phyloP scores from a whole-genome alignment of 1,284 basidiomycete genomes.

The Malassezia slooffiae region DNA sequence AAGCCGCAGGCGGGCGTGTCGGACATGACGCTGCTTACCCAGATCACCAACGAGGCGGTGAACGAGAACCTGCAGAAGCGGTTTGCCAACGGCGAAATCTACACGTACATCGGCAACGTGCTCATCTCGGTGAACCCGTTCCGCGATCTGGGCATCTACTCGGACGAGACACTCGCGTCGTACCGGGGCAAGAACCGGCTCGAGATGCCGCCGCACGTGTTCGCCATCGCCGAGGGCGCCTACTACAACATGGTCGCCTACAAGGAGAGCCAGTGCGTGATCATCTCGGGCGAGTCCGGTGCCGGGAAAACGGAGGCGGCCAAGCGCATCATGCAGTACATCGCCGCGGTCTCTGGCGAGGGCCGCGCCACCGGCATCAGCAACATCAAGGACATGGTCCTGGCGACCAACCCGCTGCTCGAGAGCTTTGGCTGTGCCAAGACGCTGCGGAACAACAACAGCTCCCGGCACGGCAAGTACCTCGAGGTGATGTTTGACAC shows the following conservation, averaged over 20 bases:
- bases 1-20: conserved; percentile 67
- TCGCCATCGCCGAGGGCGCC: conserved; percentile 86
- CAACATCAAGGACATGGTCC: conserved; percentile 99
- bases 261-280: conserved; percentile 98
- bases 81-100: conserved; percentile 91
- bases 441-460: conserved; percentile 96
- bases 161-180: conserved; percentile 67
- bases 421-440: conserved; percentile 99
- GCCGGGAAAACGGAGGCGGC: conserved; percentile 44
- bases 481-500: conserved; percentile 98
- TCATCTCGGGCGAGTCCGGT: conserved; percentile 89
- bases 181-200: conserved; percentile 97
- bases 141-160: conserved; percentile 79
- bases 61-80: conserved; percentile 94
- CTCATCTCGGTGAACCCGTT: conserved; percentile 98
- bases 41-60: conserved; percentile 94
- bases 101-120: conserved; percentile 96
- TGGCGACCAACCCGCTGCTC: conserved; percentile 92
- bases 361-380: conserved; percentile 61
- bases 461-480: conserved; percentile 97
- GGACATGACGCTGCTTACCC: conserved; percentile 95
- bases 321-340: conserved; percentile 92
- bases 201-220: conserved; percentile 95
- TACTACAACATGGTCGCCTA: conserved; percentile 99
- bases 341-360: conserved; percentile 80